Percentiles rank a stretch among this genome's conserved stretches.
Conservation (phyloP, 352 stramenopile genomes). For the Pythium monospermum region DNA sequence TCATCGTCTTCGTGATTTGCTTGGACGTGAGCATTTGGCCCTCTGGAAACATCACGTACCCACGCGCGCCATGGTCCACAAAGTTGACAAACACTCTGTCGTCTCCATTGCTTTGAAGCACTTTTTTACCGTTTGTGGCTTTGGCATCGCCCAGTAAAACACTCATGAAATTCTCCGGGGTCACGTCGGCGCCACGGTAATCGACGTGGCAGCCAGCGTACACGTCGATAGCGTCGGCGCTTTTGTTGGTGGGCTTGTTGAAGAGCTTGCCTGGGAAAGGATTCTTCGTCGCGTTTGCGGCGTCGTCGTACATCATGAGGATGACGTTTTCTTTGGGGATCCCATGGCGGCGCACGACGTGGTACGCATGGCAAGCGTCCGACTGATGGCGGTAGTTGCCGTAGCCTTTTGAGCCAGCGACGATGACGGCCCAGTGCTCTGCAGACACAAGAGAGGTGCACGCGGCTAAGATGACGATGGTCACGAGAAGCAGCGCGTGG, state of each 20-base stretch:
- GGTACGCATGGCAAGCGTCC: slow-evolving; percentile 89
- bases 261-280: slow-evolving; percentile 87
- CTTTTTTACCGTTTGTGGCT: slow-evolving; percentile 53
- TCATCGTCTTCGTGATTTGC: slow-evolving; percentile 60
- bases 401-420: slow-evolving; percentile 85
- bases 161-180: slow-evolving; percentile 81
- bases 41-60: slow-evolving; percentile 79
- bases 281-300: slow-evolving; percentile 72
- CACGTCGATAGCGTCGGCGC: slow-evolving; percentile 63
- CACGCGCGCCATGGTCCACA: slow-evolving; percentile 86
- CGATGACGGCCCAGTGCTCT: slow-evolving; percentile 90
- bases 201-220: slow-evolving; percentile 82
- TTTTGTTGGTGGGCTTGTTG: slow-evolving; percentile 69
- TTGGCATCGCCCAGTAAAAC: slow-evolving; percentile 79
- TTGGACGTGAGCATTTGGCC: slow-evolving; percentile 68
- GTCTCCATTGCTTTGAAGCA: slow-evolving; percentile 75
- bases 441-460: slow-evolving; percentile 10
- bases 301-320: slow-evolving; percentile 93
- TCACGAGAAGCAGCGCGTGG: no score
- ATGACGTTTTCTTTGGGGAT: slow-evolving; percentile 87
- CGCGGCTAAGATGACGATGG: neutral
- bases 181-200: slow-evolving; percentile 75
- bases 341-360: slow-evolving; percentile 83
- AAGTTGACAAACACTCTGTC: slow-evolving; percentile 93
- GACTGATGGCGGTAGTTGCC: slow-evolving; percentile 91